These are phyloP conservation scores for Fusarium papillatum DNA, from an alignment of 2,329 filamentous ascomycete genomes.

Conservation along the genomic window DNA sequence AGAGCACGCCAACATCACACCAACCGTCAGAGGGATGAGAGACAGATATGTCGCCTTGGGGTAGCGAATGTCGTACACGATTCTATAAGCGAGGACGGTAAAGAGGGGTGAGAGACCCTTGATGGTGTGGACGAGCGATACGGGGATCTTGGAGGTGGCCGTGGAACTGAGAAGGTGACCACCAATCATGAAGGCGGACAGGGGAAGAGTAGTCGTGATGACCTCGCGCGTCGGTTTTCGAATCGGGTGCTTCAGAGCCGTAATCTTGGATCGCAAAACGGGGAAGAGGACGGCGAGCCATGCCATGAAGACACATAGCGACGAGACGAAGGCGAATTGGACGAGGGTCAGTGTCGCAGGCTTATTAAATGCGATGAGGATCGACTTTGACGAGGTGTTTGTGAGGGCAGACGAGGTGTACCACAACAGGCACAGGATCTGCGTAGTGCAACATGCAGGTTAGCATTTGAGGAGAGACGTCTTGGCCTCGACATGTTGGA, in stretches of 20 bases:
- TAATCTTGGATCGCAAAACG: conserved; percentile 76
- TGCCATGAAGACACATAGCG: conserved; percentile 86
- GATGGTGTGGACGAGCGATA: conserved; percentile 98
- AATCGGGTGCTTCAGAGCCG: conserved; percentile 87
- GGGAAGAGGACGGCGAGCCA: conserved; percentile 83
- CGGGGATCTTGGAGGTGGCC: conserved; percentile 93
- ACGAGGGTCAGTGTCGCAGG: conserved; percentile 92
- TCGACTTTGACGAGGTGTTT: conserved; percentile 98
- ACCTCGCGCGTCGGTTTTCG: conserved; percentile 85
- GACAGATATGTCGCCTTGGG: conserved; percentile 89
- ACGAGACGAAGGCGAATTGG: conserved; percentile 94
- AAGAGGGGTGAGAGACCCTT: conserved; percentile 97
- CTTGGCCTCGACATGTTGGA: conserved; percentile 7
- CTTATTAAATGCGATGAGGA: conserved; percentile 90
- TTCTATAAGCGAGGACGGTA: conserved; percentile 92
- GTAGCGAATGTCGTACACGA: conserved; percentile 91
- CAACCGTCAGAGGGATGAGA: conserved; percentile 89
- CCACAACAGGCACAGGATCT: conserved; percentile 92
- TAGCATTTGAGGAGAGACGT: conserved; percentile 22
- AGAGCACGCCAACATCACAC: conserved; percentile 97
- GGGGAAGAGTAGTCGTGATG: conserved; percentile 87
- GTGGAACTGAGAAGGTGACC: conserved; percentile 96
- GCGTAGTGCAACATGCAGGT: conserved; percentile 47
- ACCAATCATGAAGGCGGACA: conserved; percentile 92
- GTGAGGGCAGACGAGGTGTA: conserved; percentile 96